Base-by-base conservation (phyloP, 139 green algal genomes). In the Astrephomene gubernaculifera region DNA sequence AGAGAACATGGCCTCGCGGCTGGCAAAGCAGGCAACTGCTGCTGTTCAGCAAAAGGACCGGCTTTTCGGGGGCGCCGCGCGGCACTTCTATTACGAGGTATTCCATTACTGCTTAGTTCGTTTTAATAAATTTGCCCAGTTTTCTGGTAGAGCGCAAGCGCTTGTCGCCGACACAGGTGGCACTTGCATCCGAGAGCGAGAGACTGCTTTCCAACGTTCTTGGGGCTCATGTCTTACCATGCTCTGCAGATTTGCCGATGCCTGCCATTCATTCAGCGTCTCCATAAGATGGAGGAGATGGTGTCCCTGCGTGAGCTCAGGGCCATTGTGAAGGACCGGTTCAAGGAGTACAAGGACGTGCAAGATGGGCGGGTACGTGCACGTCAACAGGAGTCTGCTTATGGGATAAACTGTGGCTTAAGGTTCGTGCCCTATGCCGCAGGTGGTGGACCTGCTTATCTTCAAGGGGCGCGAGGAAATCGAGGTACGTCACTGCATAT, bases 381-480 rank as follows among this genome's bases (percentile, higher is more conserved):
- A 27, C 61, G 92, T 17, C 12, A n/a, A n/a, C n/a, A n/a, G n/a
- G n/a, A n/a, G n/a, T n/a, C n/a, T n/a, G n/a, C n/a, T n/a, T n/a
- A n/a, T n/a, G n/a, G n/a, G n/a, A n/a, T n/a, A n/a, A n/a, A n/a
- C n/a, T n/a, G n/a, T n/a, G n/a, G n/a, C n/a, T n/a, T n/a, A n/a
- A n/a, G n/a, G n/a, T n/a, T n/a, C 38, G 68, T 49, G n/a, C 27
- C 61, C 9, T 22, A 69, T 39, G 29, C 27, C 33, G 60, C 87
- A 96, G 92, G 94, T 94, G 0, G 70, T 96, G 35, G 94, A 98
- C 73, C 67, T 97, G 38, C 85, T 98, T 7, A 93, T 98, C 43
- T 98, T 96, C 90, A 98, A 98, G 83, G 95, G 94, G 9, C 85
- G 94, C 4, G 94, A 97, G 75, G 95, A 98, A 86, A 85, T 98